Conservation (phyloP, 768 basidiomycete species). For the Naematelia aurantialba region DNA sequence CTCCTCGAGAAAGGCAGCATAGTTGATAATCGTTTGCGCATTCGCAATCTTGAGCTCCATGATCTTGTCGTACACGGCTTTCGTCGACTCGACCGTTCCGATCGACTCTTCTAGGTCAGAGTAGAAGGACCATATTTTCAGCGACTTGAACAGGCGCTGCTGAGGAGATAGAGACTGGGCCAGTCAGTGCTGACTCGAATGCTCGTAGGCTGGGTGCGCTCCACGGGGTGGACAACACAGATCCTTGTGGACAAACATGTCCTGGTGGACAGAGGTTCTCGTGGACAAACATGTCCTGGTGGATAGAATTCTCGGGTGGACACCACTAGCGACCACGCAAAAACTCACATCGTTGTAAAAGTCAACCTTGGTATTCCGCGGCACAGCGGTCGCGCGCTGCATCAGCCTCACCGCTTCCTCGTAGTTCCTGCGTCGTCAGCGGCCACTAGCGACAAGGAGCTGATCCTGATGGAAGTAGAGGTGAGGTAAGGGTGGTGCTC, state of each 20-base stretch:
- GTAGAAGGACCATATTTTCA: constrained; percentile 99
- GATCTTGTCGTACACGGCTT: constrained; percentile 92
- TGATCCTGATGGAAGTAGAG: no score
- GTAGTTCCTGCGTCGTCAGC: constrained; percentile 65
- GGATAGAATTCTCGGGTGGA: no score
- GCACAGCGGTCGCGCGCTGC: constrained; percentile 90
- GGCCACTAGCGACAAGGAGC: not conserved
- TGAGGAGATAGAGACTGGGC: constrained; percentile 74
- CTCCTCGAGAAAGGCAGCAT: constrained; percentile 93
- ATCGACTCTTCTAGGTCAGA: constrained; percentile 97
- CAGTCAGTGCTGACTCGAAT: not conserved
- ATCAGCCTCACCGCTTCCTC: constrained; percentile 92
- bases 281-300: no score
- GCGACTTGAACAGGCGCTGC: constrained; percentile 87
- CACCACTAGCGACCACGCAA: constrained; percentile 7
- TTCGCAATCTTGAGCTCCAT: constrained; percentile 95
- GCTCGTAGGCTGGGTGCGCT: no score
- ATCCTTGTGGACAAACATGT: no score
- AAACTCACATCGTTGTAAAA: constrained; percentile 94
- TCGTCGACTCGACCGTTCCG: constrained; percentile 84
- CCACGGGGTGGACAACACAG: no score
- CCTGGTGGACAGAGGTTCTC: no score
- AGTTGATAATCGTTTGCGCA: constrained; percentile 95
- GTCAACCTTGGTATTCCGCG: constrained; percentile 82
- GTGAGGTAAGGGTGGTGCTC: no score